Evolutionary conservation across 805 yeast genomes (phyloP), one percentile per base, ranked within the genome.

Genomic region (Suhomyces sp.): DNA sequence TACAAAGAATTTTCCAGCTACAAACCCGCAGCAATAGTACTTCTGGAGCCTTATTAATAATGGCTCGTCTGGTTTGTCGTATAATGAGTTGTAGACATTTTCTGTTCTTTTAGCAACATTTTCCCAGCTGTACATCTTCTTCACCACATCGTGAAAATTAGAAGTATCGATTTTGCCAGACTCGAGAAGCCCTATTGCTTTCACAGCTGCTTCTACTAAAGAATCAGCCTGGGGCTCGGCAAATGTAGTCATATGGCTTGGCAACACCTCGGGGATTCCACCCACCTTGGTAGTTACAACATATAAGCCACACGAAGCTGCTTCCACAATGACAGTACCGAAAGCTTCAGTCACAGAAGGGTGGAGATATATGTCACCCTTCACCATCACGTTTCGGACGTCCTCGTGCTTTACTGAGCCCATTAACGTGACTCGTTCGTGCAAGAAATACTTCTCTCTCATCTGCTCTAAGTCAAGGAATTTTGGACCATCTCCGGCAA

Each of bases 401-500:
- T 87, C 85, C 65, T 94, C 98, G 65, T 94, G 99, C 40, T 87
- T 82, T 0, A 94, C 87, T 12, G 91, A 84, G 1, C 99, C 99
- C 31, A 90, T 76, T 13, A 94, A 75, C 41, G 85, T 83, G 1
- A 94, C 97, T 46, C 96, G 76, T 47, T 93, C 96, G 64, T 94
- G 97, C 19, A 94, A 71, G 55, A 89, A 83, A 65, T 85, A 80
- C 54, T 83, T 80, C 66, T 94, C 99, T 47, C 97, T 79, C 92
- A 92, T 92, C 66, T 94, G 99, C 66, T 92, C 97, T 49, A 94
- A 74, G 61, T 94, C 98, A 8, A 94, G 82, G 59, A 87, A 91
- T 61, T 89, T 89, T 1, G 99, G 99, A 0, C 99, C 99, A 68
- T 90, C 96, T 10, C 99, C 99, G 3, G 97, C 99, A 44, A 94